Evolutionary conservation across 1,139 yeast species (phyloP), one percentile per base, ranked within the genome.

Genomic region (Dujonia santamariae): DNA sequence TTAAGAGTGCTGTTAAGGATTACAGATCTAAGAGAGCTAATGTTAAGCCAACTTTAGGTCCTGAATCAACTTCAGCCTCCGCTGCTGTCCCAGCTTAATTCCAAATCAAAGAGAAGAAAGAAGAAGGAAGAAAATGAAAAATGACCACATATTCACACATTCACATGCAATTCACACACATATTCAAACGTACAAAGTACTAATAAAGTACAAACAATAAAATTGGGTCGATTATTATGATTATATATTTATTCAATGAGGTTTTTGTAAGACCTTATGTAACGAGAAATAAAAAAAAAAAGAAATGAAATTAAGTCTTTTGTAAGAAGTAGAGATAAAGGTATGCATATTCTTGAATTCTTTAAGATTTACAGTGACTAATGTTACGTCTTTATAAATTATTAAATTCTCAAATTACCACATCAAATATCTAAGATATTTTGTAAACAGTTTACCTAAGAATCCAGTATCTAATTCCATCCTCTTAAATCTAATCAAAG

Each of bases 1-100:
- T 92, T 61, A 90, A 92, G 72, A 82, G 92, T 35, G 98, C 98
- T 15, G 92, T 92, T 51, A 88, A 86, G 68, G 98, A 92, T 60
- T 92, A 90, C 73, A 78, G 79, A 61, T 63, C 88, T 36, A 92
- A 92, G 81, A 70, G 80, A 59, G 21, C 30, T 3, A 40, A 45
- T 28, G 59, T 55, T 41, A 55, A 57, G 45, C 76, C 79, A 30
- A 75, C 80, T 34, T 63, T 75, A 49, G 79, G 78, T 28, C 75
- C 78, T 8, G 74, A 65, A 18, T 68, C 74, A 15, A 57, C 46
- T 24, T 45, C 48, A 22, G 43, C 41, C n/a, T 21, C 39, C 28
- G 46, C 45, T 25, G 14, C 40, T 44, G 29, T 44, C 47, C 30
- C 40, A 39, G 16, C 7, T 13, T 11, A 19, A 7, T 19, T 19